Base-by-base conservation (phyloP, 2,329 filamentous ascomycete genomes). In the Dactylellina leptospora region DNA sequence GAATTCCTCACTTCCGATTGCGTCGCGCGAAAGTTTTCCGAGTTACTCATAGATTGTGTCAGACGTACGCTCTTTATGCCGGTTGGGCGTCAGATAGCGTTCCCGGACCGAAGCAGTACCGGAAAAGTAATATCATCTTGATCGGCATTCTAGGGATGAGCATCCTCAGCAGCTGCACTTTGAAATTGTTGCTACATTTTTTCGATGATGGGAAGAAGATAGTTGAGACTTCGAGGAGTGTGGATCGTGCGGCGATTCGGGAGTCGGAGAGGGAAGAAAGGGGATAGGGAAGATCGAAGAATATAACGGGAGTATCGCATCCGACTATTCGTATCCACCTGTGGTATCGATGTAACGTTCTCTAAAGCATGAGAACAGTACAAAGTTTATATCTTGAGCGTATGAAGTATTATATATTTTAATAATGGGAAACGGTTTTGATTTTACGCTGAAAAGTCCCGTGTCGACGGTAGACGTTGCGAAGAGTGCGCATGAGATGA, bases 81-180 rank as follows among this genome's bases (percentile, higher is more conserved):
- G 92, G 92, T 27, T 96, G 92, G 92, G 86, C 88, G 1, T 88
- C 85, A 44, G 92, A 96, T 79, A 86, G 86, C 6, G 82, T 81
- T n/a, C 82, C 84, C 0, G 90, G 90, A 0, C 85, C 85, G 8
- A 83, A 85, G 76, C 88, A 89, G 80, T 96, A 90, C 80, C 88
- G 90, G 74, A 88, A 88, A 79, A 96, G 91, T 81, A 96, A 96
- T 80, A 82, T 93, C 75, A 87, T 89, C 76, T 96, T 96, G 92
- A 87, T 96, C 68, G 92, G 88, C 1, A 96, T 96, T 62, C 81
- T 96, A 18, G 87, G 86, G 74, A 81, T 88, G 54, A 96, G 92
- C 80, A 93, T 96, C 54, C 74, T 89, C 2, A 89, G 68, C 59
- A 73, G 68, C 27, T 28, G 47, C n/a, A 30, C 28, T 13, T 25